Evolutionary conservation across 2,329 filamentous ascomycete genomes (phyloP).

Genomic region (Neoarthrinium moseri): DNA sequence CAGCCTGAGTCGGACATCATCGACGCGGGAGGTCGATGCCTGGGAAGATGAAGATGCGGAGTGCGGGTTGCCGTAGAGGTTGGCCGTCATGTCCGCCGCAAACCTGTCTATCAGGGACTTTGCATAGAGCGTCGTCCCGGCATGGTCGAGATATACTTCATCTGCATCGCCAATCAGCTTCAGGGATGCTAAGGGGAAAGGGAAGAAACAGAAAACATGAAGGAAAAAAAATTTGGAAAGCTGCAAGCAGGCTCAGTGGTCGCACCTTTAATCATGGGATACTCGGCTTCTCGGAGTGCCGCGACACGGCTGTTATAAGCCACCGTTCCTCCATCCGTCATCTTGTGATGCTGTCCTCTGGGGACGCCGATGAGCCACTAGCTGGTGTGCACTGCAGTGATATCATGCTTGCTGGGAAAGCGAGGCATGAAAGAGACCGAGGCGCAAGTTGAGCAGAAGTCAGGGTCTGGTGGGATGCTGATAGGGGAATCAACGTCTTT

Average conservation of each 20-base stretch:
- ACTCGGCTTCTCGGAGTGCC: constrained; percentile 57
- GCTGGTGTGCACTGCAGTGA: no score
- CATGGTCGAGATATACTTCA: constrained; percentile 86
- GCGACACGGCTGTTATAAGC: constrained; percentile 61
- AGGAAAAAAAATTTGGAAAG: neutral
- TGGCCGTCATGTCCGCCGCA: constrained; percentile 72
- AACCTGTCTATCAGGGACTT: constrained; percentile 81
- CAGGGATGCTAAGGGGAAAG: neutral
- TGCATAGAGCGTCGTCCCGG: constrained; percentile 81
- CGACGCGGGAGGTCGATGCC: constrained; percentile 69
- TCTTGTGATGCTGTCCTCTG: no score
- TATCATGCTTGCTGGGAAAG: neutral
- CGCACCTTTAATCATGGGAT: constrained; percentile 67
- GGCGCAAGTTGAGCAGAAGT: neutral
- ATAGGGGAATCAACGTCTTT: neutral
- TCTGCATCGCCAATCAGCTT: constrained; percentile 43
- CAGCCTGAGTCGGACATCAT: constrained; percentile 69
- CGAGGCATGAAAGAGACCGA: neutral
- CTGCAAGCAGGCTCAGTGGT: constrained; percentile 6
- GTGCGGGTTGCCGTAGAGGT: constrained; percentile 88
- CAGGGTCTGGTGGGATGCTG: neutral
- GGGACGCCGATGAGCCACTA: no score
- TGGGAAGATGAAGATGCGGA: constrained; percentile 82
- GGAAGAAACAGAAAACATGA: no score
- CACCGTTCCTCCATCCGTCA: constrained; percentile 22